Base-by-base conservation (phyloP, 2,329 filamentous ascomycete genomes). In the Fusarium sp. region DNA sequence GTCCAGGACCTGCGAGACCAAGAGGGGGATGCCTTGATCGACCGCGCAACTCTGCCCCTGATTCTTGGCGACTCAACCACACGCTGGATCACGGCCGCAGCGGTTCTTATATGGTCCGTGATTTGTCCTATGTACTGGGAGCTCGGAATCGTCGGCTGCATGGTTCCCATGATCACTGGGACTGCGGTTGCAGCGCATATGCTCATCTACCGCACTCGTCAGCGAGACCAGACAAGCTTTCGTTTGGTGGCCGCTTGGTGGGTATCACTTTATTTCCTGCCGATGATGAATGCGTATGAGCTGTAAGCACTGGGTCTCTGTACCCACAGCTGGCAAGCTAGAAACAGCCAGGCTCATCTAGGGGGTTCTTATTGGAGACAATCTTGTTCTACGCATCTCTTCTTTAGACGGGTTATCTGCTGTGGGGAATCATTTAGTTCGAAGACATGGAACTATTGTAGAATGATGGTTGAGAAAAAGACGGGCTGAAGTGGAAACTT, bases 1-100 rank as follows among this genome's bases (percentile, higher is more conserved):
- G 71, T 72, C 13, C 71, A 74, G 28, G 72, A 74, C 34, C 45
- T 74, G 33, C 70, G 72, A 10, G 72, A 74, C 54, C 69, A 74
- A 39, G 72, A 70, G 17, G 72, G 72, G 8, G 72, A 74, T 33
- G 53, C 52, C 4, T 11, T 72, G 50, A 69, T 74, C 44, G 67
- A 74, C 49, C 63, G 72, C 6, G 58, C 66, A 17, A 74, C 72
- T n/a, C 46, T 72, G 11, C 66, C 72, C 5, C 58, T 74, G 8
- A 69, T 72, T 44, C 28, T 74, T 28, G 71, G 72, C 15, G 72
- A 74, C 39, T 55, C 44, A n/a, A 58, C 60, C 5, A 65, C 72
- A 11, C 72, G 72, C 20, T 68, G 57, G 67, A 52, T 67, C 11
- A 72, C 71, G 11, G 67, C 66, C 14, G 43, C 38, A 9, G 61